A percentile compares a stretch with the other conserved stretches of the same genome.
These are phyloP conservation scores for Kwoniella heveanensis DNA, from an alignment of 768 basidiomycete species.

Conservation along the genomic window DNA sequence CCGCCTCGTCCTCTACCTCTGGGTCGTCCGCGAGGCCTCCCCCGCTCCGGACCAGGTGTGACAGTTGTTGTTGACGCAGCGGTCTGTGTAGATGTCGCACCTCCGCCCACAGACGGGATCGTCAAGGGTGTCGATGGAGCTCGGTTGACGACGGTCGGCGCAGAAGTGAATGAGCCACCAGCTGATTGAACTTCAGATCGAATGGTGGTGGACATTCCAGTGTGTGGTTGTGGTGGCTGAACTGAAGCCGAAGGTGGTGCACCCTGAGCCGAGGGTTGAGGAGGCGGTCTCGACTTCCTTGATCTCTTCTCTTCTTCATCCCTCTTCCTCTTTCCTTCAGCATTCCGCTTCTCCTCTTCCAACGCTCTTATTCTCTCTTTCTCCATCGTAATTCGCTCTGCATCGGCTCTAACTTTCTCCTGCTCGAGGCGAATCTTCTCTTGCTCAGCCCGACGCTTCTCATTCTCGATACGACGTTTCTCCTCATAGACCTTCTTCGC, in stretches of 20 bases:
- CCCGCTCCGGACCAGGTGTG: constrained; percentile 12
- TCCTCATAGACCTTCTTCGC: constrained; percentile 13
- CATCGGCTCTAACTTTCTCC: constrained; percentile 34
- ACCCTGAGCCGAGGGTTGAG: neutral
- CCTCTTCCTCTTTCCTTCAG: constrained; percentile 25
- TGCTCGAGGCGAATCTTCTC: constrained; percentile 15
- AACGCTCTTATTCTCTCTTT: constrained; percentile 10
- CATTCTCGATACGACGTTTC: constrained; percentile 4
- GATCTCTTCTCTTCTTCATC: constrained; percentile 34
- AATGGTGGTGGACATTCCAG: neutral
- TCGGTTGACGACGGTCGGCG: neutral
- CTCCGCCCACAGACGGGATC: too few species aligned
- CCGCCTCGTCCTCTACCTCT: constrained; percentile 34
- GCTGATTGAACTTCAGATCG: neutral
- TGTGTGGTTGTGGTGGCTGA: neutral
- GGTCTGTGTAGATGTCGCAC: neutral
- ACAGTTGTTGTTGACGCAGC: neutral
- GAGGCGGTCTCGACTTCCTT: constrained; percentile 4
- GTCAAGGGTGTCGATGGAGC: neutral
- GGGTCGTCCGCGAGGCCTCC: constrained; percentile 29
- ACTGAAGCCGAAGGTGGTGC: neutral
- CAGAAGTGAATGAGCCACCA: neutral
- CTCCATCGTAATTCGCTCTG: constrained; percentile 29
- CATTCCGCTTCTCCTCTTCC: constrained; percentile 17
- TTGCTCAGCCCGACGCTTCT: constrained; percentile 16